Conservation (phyloP, 2,329 filamentous ascomycete genomes). For the Chrysoporthe austroafricana region DNA sequence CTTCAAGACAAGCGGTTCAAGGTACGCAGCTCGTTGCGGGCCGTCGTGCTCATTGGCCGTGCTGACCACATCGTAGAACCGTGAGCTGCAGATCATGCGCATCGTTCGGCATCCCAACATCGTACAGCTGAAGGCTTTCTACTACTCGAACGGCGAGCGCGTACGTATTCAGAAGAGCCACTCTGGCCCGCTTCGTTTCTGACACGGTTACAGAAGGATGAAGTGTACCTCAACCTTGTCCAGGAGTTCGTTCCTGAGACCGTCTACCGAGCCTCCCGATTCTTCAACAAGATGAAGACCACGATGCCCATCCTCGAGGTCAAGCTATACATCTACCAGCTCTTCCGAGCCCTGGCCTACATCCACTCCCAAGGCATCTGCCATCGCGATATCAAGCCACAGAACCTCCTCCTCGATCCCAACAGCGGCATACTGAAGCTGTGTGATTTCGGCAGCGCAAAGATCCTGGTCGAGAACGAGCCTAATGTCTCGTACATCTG, state of each 20-base stretch:
- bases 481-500: slow-evolving; percentile 99
- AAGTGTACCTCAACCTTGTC: slow-evolving; percentile 97
- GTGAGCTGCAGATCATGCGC: slow-evolving; percentile 98
- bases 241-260: slow-evolving; percentile 98
- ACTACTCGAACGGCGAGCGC: slow-evolving; percentile 98
- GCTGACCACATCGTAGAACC: slow-evolving; percentile 68
- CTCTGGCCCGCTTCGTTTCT: slow-evolving; percentile 22
- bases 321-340: slow-evolving; percentile 99
- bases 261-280: slow-evolving; percentile 94
- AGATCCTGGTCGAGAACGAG: slow-evolving; percentile 98
- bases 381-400: slow-evolving; percentile 98
- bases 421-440: slow-evolving; percentile 91
- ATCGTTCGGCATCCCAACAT: slow-evolving; percentile 99
- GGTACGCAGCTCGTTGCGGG: slow-evolving; percentile 53
- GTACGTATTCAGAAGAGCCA: slow-evolving; percentile 56
- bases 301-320: slow-evolving; percentile 99
- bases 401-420: slow-evolving; percentile 94
- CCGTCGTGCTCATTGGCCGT: neutral
- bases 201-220: slow-evolving; percentile 74
- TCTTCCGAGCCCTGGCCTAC: slow-evolving; percentile 97
- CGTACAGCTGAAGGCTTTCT: slow-evolving; percentile 98
- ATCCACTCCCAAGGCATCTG: slow-evolving; percentile 99
- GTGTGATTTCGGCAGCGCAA: slow-evolving; percentile 98
- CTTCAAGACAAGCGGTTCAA: slow-evolving; percentile 99
- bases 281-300: slow-evolving; percentile 99